phyloP scores from a whole-genome alignment of 768 basidiomycete genomes.

The Hypholoma sublateritium region DNA sequence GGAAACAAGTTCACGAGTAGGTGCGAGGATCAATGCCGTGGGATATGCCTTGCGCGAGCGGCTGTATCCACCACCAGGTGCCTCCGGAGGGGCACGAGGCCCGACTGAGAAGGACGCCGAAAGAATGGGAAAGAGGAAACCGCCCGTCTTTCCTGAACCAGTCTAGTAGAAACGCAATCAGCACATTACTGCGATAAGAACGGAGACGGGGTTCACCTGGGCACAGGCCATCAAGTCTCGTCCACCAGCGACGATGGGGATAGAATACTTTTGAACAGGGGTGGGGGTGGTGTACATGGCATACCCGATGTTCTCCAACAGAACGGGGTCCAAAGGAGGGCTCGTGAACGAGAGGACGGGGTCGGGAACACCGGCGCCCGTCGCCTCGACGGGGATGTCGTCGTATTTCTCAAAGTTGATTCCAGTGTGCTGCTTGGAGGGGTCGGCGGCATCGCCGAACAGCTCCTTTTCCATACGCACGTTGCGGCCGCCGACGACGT shows the following conservation, averaged over 20 bases:
- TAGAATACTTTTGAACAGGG: conserved; percentile 99
- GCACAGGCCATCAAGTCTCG: conserved; percentile 95
- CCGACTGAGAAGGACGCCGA: conserved; percentile 88
- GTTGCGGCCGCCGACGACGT: conserved; percentile 83
- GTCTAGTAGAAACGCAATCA: conserved; percentile 65
- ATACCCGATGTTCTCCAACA: conserved; percentile 91
- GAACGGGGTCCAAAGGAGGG: conserved; percentile 88
- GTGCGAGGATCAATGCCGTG: conserved; percentile 95
- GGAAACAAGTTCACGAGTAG: conserved; percentile 97
- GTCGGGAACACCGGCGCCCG: conserved; percentile 95
- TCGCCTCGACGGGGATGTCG: conserved; percentile 99
- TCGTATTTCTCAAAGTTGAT: conserved; percentile 99
- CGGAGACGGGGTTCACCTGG: conserved; percentile 51
- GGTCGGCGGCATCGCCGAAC: conserved; percentile 85
- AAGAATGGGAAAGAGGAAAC: conserved; percentile 98
- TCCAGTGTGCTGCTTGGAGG: conserved; percentile 89
- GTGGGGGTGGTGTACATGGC: conserved; percentile 96
- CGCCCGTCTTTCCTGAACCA: conserved; percentile 98
- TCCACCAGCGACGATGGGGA: conserved; percentile 92
- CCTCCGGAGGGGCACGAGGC: conserved; percentile 68
- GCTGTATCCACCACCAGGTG: conserved; percentile 50
- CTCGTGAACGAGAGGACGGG: conserved; percentile 84
- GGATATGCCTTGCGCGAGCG: conserved; percentile 90
- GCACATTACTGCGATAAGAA: conserved; percentile 10
- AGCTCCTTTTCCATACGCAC: conserved; percentile 93